Conservation (phyloP, 352 stramenopile genomes). For the Elongisporangium senticosum region DNA sequence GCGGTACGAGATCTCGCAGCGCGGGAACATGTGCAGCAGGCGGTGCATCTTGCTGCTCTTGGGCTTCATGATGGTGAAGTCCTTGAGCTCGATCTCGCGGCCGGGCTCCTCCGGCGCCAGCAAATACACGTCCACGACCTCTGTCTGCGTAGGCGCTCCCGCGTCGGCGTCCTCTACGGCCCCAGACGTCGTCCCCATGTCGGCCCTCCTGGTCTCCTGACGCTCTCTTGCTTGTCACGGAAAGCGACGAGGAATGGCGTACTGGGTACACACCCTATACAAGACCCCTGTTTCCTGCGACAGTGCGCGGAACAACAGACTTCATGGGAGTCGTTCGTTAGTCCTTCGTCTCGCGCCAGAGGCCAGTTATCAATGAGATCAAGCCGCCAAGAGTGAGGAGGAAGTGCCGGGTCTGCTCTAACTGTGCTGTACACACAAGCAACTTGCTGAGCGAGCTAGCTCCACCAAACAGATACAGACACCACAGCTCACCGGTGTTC, state of each 20-base stretch:
- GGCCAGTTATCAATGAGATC: too few relatives aligned
- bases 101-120: slow-evolving; percentile 46
- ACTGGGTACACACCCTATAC: background rate
- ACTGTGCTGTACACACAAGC: too few relatives aligned
- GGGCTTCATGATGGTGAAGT: slow-evolving; percentile 81
- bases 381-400: too few relatives aligned
- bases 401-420: too few relatives aligned
- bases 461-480: too few relatives aligned
- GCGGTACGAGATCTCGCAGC: slow-evolving; percentile 70
- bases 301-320: background rate
- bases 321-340: too few relatives aligned
- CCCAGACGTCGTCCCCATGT: slow-evolving; percentile 28
- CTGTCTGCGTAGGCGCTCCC: slow-evolving; percentile 33
- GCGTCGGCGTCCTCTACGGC: slow-evolving; percentile 35
- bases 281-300: background rate
- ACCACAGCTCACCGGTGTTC: too few relatives aligned
- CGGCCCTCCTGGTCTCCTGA: too few relatives aligned
- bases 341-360: too few relatives aligned
- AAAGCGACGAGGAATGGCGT: background rate
- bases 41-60: slow-evolving; percentile 77
- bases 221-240: background rate
- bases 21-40: slow-evolving; percentile 57
- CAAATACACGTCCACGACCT: slow-evolving; percentile 72
- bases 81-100: slow-evolving; percentile 61
- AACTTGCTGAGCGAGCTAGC: too few relatives aligned